A percentile compares a stretch with the other conserved stretches of the same genome.
Evolutionary conservation across 2,329 filamentous ascomycete genomes (phyloP).

Genomic region (Hypoxylon sp.): DNA sequence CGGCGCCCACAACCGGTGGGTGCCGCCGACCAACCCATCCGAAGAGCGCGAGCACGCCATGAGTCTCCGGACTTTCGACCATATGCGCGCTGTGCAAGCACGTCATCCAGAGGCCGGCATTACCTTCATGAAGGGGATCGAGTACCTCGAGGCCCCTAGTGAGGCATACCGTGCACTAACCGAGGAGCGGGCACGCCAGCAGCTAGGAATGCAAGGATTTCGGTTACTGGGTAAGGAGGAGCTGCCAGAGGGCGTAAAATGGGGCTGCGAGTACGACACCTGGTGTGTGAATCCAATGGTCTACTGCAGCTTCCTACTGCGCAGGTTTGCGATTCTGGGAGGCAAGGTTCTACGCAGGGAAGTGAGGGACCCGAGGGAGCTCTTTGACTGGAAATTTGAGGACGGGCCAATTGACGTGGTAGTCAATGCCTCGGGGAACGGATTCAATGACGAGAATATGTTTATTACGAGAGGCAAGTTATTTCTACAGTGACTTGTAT

Average conservation of each 20-base stretch:
- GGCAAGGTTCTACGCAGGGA: constrained; percentile 56
- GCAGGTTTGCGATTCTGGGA: constrained; percentile 58
- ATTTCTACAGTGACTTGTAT: background rate
- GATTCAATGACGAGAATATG: constrained; percentile 60
- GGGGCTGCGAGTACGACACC: constrained; percentile 67
- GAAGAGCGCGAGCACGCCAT: constrained; percentile 61
- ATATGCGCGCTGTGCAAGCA: constrained; percentile 57
- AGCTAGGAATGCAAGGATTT: constrained; percentile 58
- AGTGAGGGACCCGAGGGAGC: constrained; percentile 57
- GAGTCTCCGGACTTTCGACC: constrained; percentile 59
- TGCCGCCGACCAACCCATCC: constrained; percentile 57
- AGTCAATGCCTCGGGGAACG: constrained; percentile 63
- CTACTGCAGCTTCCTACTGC: constrained; percentile 65
- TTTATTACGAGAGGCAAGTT: constrained; percentile 61
- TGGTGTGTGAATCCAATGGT: constrained; percentile 70
- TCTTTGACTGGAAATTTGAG: constrained; percentile 55
- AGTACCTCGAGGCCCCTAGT: constrained; percentile 65
- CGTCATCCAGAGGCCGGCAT: constrained; percentile 61
- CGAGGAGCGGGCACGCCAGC: constrained; percentile 48
- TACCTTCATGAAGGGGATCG: constrained; percentile 64
- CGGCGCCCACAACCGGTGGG: constrained; percentile 69
- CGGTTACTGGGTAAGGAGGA: constrained; percentile 56
- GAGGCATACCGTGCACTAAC: constrained; percentile 59
- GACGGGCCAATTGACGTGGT: constrained; percentile 53
- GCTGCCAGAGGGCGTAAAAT: constrained; percentile 60